Conservation (phyloP, 2,329 filamentous ascomycete species). For the Orbilia oligospora region DNA sequence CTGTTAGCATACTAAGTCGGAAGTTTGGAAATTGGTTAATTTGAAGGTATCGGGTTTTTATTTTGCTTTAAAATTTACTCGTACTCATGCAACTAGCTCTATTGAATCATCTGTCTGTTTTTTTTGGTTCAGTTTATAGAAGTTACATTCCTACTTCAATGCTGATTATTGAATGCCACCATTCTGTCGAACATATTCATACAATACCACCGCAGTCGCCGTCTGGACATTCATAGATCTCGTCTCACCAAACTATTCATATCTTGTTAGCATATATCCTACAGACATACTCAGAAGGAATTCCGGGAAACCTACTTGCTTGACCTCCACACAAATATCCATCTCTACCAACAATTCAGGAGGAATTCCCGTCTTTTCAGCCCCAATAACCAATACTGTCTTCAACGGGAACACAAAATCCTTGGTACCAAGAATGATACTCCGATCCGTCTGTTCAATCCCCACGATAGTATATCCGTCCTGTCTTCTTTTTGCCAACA, state of each 20-base stretch:
- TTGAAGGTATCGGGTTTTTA: not conserved
- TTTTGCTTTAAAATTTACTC: not conserved
- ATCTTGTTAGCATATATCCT: slow-evolving; percentile 7
- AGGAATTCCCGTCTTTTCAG: slow-evolving; percentile 71
- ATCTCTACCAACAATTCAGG: slow-evolving; percentile 69
- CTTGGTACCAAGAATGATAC: slow-evolving; percentile 67
- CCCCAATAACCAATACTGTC: slow-evolving; percentile 70
- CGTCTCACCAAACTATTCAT: slow-evolving; percentile 68
- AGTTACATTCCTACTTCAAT: not conserved
- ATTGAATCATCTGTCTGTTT: not conserved
- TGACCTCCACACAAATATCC: slow-evolving; percentile 72
- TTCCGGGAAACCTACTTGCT: slow-evolving; percentile 66
- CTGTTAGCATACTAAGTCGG: not conserved
- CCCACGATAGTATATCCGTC: slow-evolving; percentile 71
- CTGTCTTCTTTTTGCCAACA: slow-evolving; percentile 67
- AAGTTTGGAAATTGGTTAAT: not conserved
- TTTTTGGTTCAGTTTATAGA: not conserved
- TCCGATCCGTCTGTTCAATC: slow-evolving; percentile 72
- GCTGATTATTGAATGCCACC: slow-evolving; percentile 45
- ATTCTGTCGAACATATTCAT: slow-evolving; percentile 70
- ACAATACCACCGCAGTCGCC: slow-evolving; percentile 71
- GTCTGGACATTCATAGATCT: slow-evolving; percentile 73
- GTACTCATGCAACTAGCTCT: slow-evolving; percentile 7
- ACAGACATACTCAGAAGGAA: not conserved
- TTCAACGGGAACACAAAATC: slow-evolving; percentile 65